Base-by-base conservation (phyloP, 2,329 filamentous ascomycete species). In the Curvularia sp. region DNA sequence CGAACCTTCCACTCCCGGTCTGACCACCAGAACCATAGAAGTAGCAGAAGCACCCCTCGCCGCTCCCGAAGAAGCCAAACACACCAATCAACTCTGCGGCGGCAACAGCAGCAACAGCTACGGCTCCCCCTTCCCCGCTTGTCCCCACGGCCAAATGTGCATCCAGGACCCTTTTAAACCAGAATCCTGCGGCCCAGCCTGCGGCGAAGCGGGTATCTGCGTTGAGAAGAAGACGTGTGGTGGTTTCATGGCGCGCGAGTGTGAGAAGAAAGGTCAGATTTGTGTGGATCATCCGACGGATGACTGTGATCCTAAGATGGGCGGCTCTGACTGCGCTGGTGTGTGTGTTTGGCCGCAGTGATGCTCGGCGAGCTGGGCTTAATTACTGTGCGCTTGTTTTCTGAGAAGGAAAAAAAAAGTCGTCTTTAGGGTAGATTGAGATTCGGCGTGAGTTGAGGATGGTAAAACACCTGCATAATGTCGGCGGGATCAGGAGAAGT, bases 201-300 rank as follows among this genome's bases (percentile, higher is more conserved):
- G 74, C 55, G 76, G 76, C 53, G 64, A 58, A 2, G 43, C 60
- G 0, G 76, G 76, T 24, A 74, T 78, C 9, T 78, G 76, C 41
- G 75, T 77, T 13, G 61, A 69, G 49, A 65, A 75, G 7, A 67
- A 68, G 53, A 38, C 73, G 47, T 82, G 80, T 59, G 79, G 80
- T 26, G 80, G 80, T 0, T 75, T 82, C 52, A 75, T 72, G 0
- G 79, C 73, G 1, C 65, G 74, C 20, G 30, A 2, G 2, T 82
- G 80, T 58, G 57, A 66, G 5, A 43, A 55, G 4, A 42, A 55
- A 10, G 73, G 70, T 1, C 68, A 75, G 68, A 66, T 69, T 9
- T 83, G 81, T 56, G 64, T 77, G 33, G 80, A 82, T 68, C 77
- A 81, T 60, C 77, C 79, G 5, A 64, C 73, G 10, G 80, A 82